phyloP scores from a whole-genome alignment of 2,329 filamentous ascomycete species.

The Colletotrichum destructivum region DNA sequence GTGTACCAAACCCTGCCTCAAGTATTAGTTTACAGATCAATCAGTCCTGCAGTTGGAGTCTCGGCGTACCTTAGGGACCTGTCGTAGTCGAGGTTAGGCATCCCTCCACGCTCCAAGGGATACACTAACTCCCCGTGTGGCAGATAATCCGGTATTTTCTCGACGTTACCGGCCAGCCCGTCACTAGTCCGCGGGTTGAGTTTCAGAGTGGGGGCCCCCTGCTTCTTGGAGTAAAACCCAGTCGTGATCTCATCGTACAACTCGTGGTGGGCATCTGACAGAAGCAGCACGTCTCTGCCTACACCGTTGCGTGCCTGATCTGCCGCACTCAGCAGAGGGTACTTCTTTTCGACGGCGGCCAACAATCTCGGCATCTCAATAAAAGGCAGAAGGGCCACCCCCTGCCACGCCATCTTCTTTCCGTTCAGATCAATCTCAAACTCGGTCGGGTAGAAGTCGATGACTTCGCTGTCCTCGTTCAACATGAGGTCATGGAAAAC shows the following conservation, averaged over 20 bases:
- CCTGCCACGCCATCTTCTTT: conserved; percentile 99
- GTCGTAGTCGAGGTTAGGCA: conserved; percentile 87
- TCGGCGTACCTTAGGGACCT: conserved; percentile 82
- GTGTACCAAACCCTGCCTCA: conserved; percentile 82
- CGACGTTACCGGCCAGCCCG: conserved; percentile 84
- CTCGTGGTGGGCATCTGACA: conserved; percentile 84
- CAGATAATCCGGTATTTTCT: conserved; percentile 87
- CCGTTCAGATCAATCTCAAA: conserved; percentile 96
- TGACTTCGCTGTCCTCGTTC: conserved; percentile 88
- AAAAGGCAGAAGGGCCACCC: conserved; percentile 92
- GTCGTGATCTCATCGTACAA: conserved; percentile 88
- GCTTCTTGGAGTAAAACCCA: conserved; percentile 94
- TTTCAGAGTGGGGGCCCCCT: conserved; percentile 75
- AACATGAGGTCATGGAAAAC: conserved; percentile 94
- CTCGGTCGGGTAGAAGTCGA: conserved; percentile 97
- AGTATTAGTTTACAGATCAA: conserved; percentile 48
- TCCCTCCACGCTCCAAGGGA: conserved; percentile 78
- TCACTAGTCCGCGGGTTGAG: conserved; percentile 83
- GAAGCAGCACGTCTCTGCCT: conserved; percentile 85
- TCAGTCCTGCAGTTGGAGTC: background rate
- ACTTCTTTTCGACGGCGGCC: conserved; percentile 85
- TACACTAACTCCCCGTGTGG: conserved; percentile 87
- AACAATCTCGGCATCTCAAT: conserved; percentile 93
- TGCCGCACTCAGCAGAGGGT: conserved; percentile 82
- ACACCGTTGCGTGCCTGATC: conserved; percentile 84